These are phyloP conservation scores for Syzygium malaccense DNA, from an alignment of 441 rosid species.

Conservation along the genomic window DNA sequence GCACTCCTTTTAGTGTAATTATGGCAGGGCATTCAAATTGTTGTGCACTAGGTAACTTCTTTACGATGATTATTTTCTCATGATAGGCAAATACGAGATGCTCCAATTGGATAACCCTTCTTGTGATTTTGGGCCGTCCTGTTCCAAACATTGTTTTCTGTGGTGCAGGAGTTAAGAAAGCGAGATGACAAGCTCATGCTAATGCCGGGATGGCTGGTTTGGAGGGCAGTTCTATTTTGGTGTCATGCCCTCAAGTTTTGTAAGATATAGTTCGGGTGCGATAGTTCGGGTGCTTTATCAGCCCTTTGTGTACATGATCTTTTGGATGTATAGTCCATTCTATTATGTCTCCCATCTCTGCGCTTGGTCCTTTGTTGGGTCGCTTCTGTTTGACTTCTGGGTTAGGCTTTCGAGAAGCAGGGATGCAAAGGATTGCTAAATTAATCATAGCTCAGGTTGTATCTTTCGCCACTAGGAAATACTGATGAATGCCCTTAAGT, in stretches of 20 bases:
- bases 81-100: neutral
- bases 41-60: neutral
- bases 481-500: neutral
- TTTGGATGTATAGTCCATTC: neutral
- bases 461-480: neutral
- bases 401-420: neutral
- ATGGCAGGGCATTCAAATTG: neutral
- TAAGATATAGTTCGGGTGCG: neutral
- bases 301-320: neutral
- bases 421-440: neutral
- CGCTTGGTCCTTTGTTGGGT: neutral
- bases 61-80: neutral
- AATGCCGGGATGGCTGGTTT: neutral
- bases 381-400: neutral
- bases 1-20: neutral
- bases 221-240: neutral
- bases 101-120: neutral
- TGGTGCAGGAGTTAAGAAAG: neutral
- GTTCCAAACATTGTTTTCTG: neutral
- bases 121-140: neutral
- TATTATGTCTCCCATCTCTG: neutral
- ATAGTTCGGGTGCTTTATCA: neutral
- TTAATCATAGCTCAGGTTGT: neutral
- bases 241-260: neutral
- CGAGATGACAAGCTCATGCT: neutral